Evolutionary conservation across 1,284 basidiomycete genomes (phyloP).

Genomic region (Thecaphora thlaspeos): DNA sequence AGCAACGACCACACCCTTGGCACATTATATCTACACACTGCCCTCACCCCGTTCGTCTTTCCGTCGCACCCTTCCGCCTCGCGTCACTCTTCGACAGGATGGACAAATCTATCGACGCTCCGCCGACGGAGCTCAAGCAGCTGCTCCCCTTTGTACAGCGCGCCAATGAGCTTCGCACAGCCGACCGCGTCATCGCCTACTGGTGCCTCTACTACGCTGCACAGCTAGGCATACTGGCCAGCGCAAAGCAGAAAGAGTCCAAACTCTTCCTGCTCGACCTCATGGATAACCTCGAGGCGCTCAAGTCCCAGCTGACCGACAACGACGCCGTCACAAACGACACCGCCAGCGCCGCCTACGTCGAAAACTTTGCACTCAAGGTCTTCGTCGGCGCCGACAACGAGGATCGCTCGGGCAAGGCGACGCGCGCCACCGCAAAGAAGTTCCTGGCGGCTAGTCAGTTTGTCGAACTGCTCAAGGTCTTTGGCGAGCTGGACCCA

Average conservation of each 20-base stretch:
- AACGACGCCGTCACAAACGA: constrained; percentile 83
- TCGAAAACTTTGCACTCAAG: constrained; percentile 89
- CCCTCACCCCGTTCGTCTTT: too few species aligned
- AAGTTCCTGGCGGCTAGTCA: constrained; percentile 84
- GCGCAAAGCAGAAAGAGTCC: constrained; percentile 65
- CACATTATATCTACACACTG: too few species aligned
- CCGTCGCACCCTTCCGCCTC: too few species aligned
- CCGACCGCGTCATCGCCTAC: constrained; percentile 84
- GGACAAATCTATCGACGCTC: constrained; percentile 27
- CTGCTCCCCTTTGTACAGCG: constrained; percentile 80
- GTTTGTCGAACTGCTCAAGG: constrained; percentile 77
- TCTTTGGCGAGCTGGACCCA: constrained; percentile 64
- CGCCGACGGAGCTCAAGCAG: constrained; percentile 58
- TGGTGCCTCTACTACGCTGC: constrained; percentile 94
- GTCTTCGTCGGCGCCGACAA: constrained; percentile 87
- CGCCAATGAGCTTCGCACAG: constrained; percentile 75
- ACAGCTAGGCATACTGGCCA: constrained; percentile 76
- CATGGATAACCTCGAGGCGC: constrained; percentile 74
- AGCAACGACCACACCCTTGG: too few species aligned
- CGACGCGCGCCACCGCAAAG: constrained; percentile 77
- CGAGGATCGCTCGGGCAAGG: constrained; percentile 75
- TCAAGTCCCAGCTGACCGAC: constrained; percentile 72
- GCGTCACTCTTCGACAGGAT: constrained; percentile 10
- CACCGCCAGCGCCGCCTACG: constrained; percentile 76
- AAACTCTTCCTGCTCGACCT: constrained; percentile 73